phyloP scores from a whole-genome alignment of 2,329 filamentous ascomycete species.

The Exophiala dermatitidis region DNA sequence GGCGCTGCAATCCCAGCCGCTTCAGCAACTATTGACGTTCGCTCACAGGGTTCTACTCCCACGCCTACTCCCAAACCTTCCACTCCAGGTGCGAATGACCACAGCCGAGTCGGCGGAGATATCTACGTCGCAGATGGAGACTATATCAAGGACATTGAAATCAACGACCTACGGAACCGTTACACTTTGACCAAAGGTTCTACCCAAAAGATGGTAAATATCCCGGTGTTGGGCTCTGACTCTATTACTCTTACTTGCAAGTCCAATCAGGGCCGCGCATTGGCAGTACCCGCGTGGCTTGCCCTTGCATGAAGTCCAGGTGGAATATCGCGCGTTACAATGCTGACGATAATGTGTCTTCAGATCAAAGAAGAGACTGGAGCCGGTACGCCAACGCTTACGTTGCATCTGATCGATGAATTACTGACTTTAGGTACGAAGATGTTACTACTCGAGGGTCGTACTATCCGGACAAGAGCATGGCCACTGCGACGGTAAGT shows the following conservation, averaged over 20 bases:
- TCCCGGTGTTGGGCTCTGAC: slow-evolving; percentile 15
- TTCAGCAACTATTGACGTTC: background rate
- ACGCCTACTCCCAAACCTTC: slow-evolving; percentile 43
- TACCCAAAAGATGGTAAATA: slow-evolving; percentile 99
- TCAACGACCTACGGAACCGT: slow-evolving; percentile 94
- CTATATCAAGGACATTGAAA: slow-evolving; percentile 97
- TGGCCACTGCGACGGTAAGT: slow-evolving; percentile 87
- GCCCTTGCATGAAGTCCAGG: too few species aligned
- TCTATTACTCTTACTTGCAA: too few species aligned
- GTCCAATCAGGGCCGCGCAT: too few species aligned
- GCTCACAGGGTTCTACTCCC: slow-evolving; percentile 12
- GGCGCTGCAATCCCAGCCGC: slow-evolving; percentile 19
- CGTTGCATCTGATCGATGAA: slow-evolving; percentile 43
- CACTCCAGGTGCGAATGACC: slow-evolving; percentile 41
- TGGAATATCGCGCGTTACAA: background rate
- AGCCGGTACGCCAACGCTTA: slow-evolving; percentile 78
- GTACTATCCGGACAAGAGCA: slow-evolving; percentile 95
- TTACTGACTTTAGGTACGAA: slow-evolving; percentile 59
- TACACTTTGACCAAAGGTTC: slow-evolving; percentile 95
- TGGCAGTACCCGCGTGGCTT: too few species aligned
- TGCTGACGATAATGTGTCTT: slow-evolving; percentile 87
- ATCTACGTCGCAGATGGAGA: slow-evolving; percentile 95
- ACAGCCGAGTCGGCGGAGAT: slow-evolving; percentile 66
- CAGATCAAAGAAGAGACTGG: slow-evolving; percentile 99
- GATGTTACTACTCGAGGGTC: slow-evolving; percentile 97